Evolutionary conservation across 2,329 filamentous ascomycete genomes (phyloP), one percentile per base, ranked within the genome.

Genomic region (Lecanosticta acicola): DNA sequence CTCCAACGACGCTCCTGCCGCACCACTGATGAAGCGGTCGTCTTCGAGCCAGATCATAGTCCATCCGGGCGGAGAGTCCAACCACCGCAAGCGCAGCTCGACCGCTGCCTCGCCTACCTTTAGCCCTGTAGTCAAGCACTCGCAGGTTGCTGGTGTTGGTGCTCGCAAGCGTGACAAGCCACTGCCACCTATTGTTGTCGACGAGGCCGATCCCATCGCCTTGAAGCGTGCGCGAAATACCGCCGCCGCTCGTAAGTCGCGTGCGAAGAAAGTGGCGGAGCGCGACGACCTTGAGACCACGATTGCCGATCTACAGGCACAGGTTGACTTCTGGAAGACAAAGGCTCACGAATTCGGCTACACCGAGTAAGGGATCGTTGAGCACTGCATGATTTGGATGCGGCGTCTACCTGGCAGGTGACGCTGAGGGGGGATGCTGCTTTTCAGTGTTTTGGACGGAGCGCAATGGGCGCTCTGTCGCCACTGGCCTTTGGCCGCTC

Each of bases 191-290:
- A 90, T 95, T 64, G 72, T 84, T 50, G 79, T 89, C 32, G 87
- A 96, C 57, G 79, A 82, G 1, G 71, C 59, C 34, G 90, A 96
- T 61, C 79, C 78, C 8, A 66, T 85, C n/a, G 88, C 87, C 16
- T 79, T 90, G 76, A 96, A 96, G 81, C 86, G 91, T 66, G 90
- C 89, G 41, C 85, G 89, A 57, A 97, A 96, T 68, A 94, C 89
- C 7, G 79, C 94, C 66, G 91, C 91, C 14, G 91, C 91, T 59
- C 88, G 91, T 56, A 95, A 95, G 72, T 95, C 89, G 49, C 84
- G 91, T 42, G 84, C 88, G 62, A 84, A 88, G 56, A 95, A 95
- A 73, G 81, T 87, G 46, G 77, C 84, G 64, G 79, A 83, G 57
- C 75, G 91, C 50, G 82, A 86, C 45, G 79, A 82, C 47, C 75